Base-by-base conservation (phyloP, 73 alveolate species). In the Symbiodinium natans region DNA sequence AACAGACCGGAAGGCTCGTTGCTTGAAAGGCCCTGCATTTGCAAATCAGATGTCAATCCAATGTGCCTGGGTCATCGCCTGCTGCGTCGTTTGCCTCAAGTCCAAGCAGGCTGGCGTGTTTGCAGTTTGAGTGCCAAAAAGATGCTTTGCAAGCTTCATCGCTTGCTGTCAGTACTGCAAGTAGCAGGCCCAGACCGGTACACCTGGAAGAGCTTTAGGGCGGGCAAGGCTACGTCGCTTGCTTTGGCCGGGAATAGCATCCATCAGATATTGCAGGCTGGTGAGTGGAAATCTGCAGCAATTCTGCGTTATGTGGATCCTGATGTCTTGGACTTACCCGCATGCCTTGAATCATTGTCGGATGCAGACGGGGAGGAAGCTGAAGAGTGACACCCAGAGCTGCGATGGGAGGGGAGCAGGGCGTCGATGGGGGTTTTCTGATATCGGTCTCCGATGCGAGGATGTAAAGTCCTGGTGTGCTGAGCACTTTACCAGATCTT, bases 151-250 rank as follows among this genome's bases (percentile, higher is more conserved):
- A 86, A 38, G 68, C 46, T 88, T 27, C 95, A 41, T 8, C 71
- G 73, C 31, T 46, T 88, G 71, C 7, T 63, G 86, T 82, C 95
- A 29, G 34, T 88, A 40, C 34, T 56, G 84, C 43, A 25, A 9
- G 74, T 88, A 1, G 86, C 95, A 5, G 68, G 31, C 15, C 86
- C 95, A 25, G 42, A 29, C 29, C 42, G 46, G 3, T 88, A 63
- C 86, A 56, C 31, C 38, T 88, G 84, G 84, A 88, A 88, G 21
- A 48, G 42, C 29, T 63, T 88, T 25, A 19, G 95, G 10, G 84
- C 95, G 34, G 95, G 95, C 74, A 88, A 88, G 41, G 95, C 95
- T n/a, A 42, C 95, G 31, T 21, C 74, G 33, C 42, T 88, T 41
- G 95, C 95, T 1, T 5, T 2, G 19, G 95, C 95, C 19, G 95